Evolutionary conservation across 1,284 basidiomycete species (phyloP), one percentile per base, ranked within the genome.

Genomic region (Microbotryum intermedium): DNA sequence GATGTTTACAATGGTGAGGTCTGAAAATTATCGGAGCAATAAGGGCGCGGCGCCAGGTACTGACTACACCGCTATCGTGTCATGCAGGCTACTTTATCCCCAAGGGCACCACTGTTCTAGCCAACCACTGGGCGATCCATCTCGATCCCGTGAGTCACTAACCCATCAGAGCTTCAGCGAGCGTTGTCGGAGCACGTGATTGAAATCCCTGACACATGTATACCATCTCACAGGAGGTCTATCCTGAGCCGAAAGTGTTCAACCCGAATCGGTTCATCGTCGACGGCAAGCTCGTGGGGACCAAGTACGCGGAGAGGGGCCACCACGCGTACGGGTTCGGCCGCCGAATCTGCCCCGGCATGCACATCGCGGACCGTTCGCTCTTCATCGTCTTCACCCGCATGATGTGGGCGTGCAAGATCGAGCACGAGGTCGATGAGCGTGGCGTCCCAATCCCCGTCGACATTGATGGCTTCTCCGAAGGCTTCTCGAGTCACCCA

Each of bases 71-170:
- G 16, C 6, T 20, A 16, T 39, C 34, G 34, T 16, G 11, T 20
- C 25, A 30, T 43, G 6, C 51, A 62, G 60, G 67, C 53, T 71
- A 64, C 64, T 55, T 69, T 21, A 71, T 74, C 3, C 73, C 74
- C 3, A 71, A 70, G 51, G 74, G 74, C n/a, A 68, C 70, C 8
- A 65, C 70, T 2, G 59, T 74, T 11, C 60, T 74, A 26, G 71
- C 70, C 6, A 72, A 70, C n/a, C 72, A 73, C 53, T 74, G 72
- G 72, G 55, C 60, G 1, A 69, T 69, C 53, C 68, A 69, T 57
- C 57, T 72, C 29, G 65, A 66, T 30, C 60, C 61, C 30, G 50
- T 21, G 10, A 2, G 11, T 23, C 18, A 16, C n/a, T n/a, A n/a
- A n/a, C n/a, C n/a, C n/a, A n/a, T n/a, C n/a, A n/a, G n/a, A n/a